Conservation (phyloP, 495 filamentous ascomycete species). For the Chaetomium tenue region DNA sequence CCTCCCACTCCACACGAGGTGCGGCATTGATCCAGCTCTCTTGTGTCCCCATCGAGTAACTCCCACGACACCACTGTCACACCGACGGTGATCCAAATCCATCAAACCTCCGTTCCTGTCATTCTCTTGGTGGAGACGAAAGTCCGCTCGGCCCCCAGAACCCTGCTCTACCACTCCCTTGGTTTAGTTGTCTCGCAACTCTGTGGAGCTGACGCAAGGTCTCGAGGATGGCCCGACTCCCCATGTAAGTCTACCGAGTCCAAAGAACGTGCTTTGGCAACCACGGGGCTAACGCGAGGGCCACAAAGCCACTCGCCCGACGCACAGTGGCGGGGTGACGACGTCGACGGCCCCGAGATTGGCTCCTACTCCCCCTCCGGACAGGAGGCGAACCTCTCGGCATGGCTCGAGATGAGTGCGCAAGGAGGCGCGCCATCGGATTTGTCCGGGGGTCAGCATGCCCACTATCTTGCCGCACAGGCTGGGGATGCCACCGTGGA, state of each 20-base stretch:
- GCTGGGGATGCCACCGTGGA: neutral
- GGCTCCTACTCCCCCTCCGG: neutral
- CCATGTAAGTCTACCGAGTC: neutral
- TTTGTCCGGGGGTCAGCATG: neutral
- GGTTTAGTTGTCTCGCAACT: neutral
- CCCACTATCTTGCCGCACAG: neutral
- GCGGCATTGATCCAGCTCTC: neutral
- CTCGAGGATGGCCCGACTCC: neutral
- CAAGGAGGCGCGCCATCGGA: neutral
- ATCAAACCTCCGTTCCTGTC: neutral
- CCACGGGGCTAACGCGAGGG: neutral
- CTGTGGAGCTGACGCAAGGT: neutral
- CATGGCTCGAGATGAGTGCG: neutral
- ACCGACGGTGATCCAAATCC: conserved; percentile 6
- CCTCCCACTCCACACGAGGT: neutral
- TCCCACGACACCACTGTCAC: neutral
- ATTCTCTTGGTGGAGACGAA: conserved; percentile 4
- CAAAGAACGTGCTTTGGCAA: neutral
- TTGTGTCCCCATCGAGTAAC: neutral
- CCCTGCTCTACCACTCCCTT: neutral
- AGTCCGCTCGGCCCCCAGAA: neutral
- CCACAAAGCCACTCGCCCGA: neutral
- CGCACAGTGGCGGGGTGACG: neutral
- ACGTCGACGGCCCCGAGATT: neutral
- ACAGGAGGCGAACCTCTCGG: neutral